Conservation (phyloP, 179 eudicot species). For the Spinacia oleracea region DNA sequence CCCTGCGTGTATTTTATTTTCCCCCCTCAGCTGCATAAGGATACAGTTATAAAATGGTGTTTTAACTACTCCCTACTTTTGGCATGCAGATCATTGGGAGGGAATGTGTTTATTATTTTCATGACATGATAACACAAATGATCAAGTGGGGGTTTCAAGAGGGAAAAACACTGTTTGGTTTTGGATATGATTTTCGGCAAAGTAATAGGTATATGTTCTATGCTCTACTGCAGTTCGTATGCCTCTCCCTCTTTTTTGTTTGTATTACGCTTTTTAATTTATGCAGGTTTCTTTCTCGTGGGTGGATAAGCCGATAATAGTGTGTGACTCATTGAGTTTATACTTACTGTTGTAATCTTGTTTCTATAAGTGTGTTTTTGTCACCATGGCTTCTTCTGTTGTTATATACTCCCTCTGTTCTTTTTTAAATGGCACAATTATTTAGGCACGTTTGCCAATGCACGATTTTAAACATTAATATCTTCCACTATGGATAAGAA, state of each 20-base stretch:
- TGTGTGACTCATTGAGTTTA: neutral
- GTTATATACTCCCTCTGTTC: too few relatives aligned
- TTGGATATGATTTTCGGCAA: constrained; percentile 99
- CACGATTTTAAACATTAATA: too few relatives aligned
- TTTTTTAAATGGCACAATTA: too few relatives aligned
- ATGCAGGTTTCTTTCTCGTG: neutral
- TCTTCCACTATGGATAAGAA: too few relatives aligned
- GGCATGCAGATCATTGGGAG: constrained; percentile 66
- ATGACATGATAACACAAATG: constrained; percentile 93
- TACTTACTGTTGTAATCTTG: neutral
- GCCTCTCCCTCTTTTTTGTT: neutral
- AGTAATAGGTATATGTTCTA: constrained; percentile 73
- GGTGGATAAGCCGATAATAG: neutral
- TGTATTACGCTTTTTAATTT: neutral
- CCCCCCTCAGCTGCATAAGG: neutral
- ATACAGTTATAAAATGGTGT: constrained; percentile 1
- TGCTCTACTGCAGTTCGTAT: neutral
- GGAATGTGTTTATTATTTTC: constrained; percentile 80
- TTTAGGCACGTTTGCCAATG: too few relatives aligned
- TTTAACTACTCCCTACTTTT: constrained; percentile 4
- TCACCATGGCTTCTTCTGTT: neutral
- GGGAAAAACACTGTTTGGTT: constrained; percentile 96
- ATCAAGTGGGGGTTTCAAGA: constrained; percentile 91
- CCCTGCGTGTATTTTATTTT: neutral
- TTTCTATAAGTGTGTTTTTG: neutral